These are phyloP conservation scores for Podila epicladia DNA, from an alignment of 192 early-diverging fungal species.

Conservation along the genomic window DNA sequence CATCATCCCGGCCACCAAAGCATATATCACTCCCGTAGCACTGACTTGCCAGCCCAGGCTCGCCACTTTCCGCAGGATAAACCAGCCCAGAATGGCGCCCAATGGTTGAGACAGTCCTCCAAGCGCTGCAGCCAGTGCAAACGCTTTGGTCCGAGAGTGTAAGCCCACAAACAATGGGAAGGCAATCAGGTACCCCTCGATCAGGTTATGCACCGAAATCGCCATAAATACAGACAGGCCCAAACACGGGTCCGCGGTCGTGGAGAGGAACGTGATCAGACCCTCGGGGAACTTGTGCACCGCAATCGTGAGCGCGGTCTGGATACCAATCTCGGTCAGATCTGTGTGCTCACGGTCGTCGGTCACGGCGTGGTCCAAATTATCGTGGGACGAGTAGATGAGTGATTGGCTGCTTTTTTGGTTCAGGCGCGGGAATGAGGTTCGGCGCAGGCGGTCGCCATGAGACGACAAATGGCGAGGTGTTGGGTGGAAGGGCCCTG, in stretches of 20 bases:
- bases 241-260: constrained; percentile 53
- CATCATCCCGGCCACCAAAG: constrained; percentile 66
- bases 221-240: constrained; percentile 62
- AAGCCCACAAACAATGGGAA: constrained; percentile 63
- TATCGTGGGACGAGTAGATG: constrained; percentile 38
- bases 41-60: constrained; percentile 52
- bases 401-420: neutral
- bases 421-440: constrained; percentile 38
- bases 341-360: constrained; percentile 43
- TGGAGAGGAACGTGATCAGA: constrained; percentile 63
- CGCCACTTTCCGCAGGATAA: constrained; percentile 41
- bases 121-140: constrained; percentile 54
- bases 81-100: constrained; percentile 60
- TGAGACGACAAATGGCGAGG: neutral
- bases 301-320: constrained; percentile 62
- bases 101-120: constrained; percentile 65
- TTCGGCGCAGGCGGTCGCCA: constrained; percentile 21
- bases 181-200: constrained; percentile 66
- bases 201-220: constrained; percentile 65
- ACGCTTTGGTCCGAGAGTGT: constrained; percentile 53
- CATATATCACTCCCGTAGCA: constrained; percentile 61
- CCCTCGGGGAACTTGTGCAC: constrained; percentile 71
- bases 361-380: constrained; percentile 34
- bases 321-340: constrained; percentile 60
- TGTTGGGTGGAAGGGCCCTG: constrained; percentile 12